These are phyloP conservation scores for Rhodomyrtus tomentosa DNA, from an alignment of 345 rosid species.

Conservation along the genomic window DNA sequence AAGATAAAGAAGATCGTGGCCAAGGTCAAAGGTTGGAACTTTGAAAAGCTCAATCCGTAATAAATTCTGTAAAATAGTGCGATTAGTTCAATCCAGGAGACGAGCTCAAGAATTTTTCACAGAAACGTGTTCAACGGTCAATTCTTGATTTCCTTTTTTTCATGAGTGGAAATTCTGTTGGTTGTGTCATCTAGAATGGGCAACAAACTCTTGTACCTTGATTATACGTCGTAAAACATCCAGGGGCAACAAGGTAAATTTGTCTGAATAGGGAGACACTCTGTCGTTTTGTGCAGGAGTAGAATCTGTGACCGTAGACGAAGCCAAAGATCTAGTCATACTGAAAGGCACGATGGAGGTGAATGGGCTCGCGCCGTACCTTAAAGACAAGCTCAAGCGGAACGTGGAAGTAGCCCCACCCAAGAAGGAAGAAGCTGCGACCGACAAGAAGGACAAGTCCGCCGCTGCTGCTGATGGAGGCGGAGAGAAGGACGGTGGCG, in stretches of 20 bases:
- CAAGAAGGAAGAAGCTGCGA: conserved; percentile 12
- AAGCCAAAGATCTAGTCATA: conserved; percentile 18
- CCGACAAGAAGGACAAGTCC: conserved; percentile 3
- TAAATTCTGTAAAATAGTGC: background rate
- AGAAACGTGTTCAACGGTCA: background rate
- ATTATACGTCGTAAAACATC: background rate
- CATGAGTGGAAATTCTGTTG: background rate
- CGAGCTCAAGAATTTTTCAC: background rate
- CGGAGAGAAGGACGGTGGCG: background rate
- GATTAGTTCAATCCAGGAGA: background rate
- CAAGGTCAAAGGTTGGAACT: conserved; percentile 20
- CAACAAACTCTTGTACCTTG: background rate
- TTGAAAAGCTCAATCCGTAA: background rate
- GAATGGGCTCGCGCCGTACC: conserved; percentile 14
- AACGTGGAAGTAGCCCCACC: conserved; percentile 18
- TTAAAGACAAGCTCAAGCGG: conserved; percentile 14
- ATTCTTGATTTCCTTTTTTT: background rate
- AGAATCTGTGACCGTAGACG: conserved; percentile 10
- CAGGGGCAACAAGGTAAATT: background rate
- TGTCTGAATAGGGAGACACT: background rate
- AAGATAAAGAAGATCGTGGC: conserved; percentile 16
- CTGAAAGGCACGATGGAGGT: conserved; percentile 31
- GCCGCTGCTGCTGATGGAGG: background rate
- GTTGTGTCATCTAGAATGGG: background rate
- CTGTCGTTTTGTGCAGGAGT: conserved; percentile 11